Base-by-base conservation (phyloP, 352 stramenopile species). In the Pythium chondricola region DNA sequence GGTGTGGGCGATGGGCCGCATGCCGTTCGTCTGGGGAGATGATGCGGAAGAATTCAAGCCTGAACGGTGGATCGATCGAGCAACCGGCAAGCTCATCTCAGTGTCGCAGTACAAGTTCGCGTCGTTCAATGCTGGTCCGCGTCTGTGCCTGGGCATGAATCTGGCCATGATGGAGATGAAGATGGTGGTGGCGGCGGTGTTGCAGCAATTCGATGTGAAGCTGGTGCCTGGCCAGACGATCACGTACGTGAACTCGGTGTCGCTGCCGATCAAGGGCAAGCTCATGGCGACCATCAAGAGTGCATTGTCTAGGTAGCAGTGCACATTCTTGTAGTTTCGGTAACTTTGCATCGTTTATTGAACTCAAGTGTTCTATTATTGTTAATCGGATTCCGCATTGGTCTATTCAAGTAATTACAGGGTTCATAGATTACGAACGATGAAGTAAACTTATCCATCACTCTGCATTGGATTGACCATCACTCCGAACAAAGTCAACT, bases 111-210 rank as follows among this genome's bases (percentile, higher is more conserved):
- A 67, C 58, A 56, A 92, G 49, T 94, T 88, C 54, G 46, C 62
- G 7, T 50, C 70, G 7, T 95, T 95, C 56, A 74, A 89, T 46
- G 75, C 69, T 18, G 83, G 85, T 0, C 74, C 73, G 6, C 69
- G 83, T 22, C 41, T 65, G 26, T 95, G 85, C 42, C 54, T 94
- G 2, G 85, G 85, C 20, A 78, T 69, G 44, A 73, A 74, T 18
- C 58, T 96, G 0, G 84, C 85, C 16, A 81, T 93, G 61, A 53
- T 92, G 2, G 76, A 95, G 65, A 88, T 93, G 61, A 91, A 92
- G 65, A 51, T 93, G 35, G 65, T 87, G 10, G 48, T 85, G 11
- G 54, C 65, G 3, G 59, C 62, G 4, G 39, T 95, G 21, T 30
- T 95, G 20, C 61, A 60, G 29, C 77, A 75, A 29, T 92, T 89